Base-by-base conservation (phyloP, 208 protist species). In the Trypanosoma mega region DNA sequence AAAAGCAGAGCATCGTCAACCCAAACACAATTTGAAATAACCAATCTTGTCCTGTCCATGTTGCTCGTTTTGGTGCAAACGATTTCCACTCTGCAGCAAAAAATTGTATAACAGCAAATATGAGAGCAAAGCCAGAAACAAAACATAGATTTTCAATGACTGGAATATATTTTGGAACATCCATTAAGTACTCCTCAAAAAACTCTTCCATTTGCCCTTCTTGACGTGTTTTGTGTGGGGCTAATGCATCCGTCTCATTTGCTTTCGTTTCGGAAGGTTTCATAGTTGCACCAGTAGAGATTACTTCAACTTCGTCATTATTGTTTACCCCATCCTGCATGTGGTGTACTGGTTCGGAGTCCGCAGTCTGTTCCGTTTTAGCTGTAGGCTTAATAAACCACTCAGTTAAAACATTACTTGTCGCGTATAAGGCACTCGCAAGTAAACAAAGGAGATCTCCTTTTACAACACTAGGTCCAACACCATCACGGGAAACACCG, bases 371-470 rank as follows among this genome's bases (percentile, higher is more conserved):
- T 27, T 0, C 26, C 21, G 2, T 4, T 39, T 2, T 33, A 12
- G 16, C 30, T 34, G 21, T 3, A 0, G 82, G 87, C 51, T 91
- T 90, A 14, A 98, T 79, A 44, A 93, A 90, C 53, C 75, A 85
- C 52, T 98, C 93, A 7, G 87, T 95, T 5, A 90, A 63, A 4
- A 98, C 93, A 57, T 98, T 98, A 55, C 85, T 95, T 0, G 84
- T 77, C 0, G 92, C 89, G 54, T 98, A 98, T 3, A 92, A 51
- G 0, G 76, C 52, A 14, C 78, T 80, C 1, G 84, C 74, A 27
- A 86, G 57, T 2, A 98, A 41, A 58, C 85, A 96, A 0, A 97
- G 59, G 9, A 96, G 54, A 51, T 98, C 90, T 5, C 94, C 94
- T 5, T 97, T 65, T 12, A 88, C 76, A 29, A 74, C 72, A 36